phyloP scores from a whole-genome alignment of 345 rosid genomes.

The Eucalyptus dawsonii region DNA sequence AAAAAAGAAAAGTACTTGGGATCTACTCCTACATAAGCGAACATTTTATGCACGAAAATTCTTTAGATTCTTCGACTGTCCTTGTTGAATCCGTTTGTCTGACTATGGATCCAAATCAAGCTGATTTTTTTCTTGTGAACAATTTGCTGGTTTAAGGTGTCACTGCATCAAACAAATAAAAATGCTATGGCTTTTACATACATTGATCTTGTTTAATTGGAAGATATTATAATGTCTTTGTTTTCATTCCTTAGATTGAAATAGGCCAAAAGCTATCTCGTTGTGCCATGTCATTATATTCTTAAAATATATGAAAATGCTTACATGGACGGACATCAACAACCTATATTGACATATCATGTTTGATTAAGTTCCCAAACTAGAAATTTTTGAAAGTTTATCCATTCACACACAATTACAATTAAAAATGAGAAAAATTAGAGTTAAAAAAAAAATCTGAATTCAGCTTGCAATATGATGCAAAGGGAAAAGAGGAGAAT shows the following conservation, averaged over 20 bases:
- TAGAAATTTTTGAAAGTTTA: too few species aligned
- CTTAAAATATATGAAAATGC: background rate
- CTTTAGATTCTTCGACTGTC: conserved; percentile 44
- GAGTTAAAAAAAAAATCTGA: too few species aligned
- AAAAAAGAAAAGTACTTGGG: conserved; percentile 17
- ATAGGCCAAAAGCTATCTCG: background rate
- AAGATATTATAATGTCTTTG: background rate
- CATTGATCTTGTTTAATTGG: background rate
- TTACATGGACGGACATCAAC: background rate
- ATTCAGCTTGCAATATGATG: background rate
- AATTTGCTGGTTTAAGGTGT: background rate
- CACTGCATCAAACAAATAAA: background rate
- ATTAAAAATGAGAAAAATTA: too few species aligned
- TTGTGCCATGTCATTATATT: background rate
- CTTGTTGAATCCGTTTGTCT: conserved; percentile 53
- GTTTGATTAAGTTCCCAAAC: background rate
- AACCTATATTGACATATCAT: background rate
- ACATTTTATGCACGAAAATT: conserved; percentile 11
- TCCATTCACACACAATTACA: too few species aligned
- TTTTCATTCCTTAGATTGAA: background rate
- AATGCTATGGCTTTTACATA: background rate
- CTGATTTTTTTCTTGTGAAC: background rate
- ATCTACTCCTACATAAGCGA: conserved; percentile 30
- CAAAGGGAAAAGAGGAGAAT: background rate
- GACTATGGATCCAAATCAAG: conserved; percentile 81